Evolutionary conservation across 2,329 filamentous ascomycete species (phyloP).

Genomic region (Beauveria sp.): DNA sequence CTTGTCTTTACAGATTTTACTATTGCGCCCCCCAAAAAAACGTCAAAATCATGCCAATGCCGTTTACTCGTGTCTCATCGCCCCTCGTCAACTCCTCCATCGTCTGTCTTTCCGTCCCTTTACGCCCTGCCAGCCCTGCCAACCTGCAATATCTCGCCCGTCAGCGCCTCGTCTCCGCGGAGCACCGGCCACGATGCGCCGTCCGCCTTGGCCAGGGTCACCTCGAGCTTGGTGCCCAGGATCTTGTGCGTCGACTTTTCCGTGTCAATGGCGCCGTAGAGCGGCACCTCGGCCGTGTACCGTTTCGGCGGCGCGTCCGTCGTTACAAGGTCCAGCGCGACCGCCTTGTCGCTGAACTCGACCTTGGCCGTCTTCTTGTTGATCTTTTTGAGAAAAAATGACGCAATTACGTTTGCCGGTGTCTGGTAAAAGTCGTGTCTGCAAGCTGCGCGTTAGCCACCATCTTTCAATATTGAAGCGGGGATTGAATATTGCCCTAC

Average conservation of each 20-base stretch:
- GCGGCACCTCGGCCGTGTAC: slow-evolving; percentile 63
- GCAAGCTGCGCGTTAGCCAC: not conserved
- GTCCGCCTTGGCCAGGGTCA: slow-evolving; percentile 65
- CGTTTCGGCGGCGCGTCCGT: slow-evolving; percentile 70
- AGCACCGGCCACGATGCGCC: slow-evolving; percentile 79
- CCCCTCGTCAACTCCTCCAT: not conserved
- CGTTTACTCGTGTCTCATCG: not conserved
- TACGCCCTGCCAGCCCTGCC: slow-evolving; percentile 64
- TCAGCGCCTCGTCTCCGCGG: slow-evolving; percentile 62
- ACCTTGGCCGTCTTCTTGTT: slow-evolving; percentile 72
- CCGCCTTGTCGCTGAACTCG: slow-evolving; percentile 52
- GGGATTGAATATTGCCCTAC: slow-evolving; percentile 35
- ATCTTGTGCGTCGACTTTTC: slow-evolving; percentile 72
- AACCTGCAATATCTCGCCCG: slow-evolving; percentile 78
- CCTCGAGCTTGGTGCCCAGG: slow-evolving; percentile 81
- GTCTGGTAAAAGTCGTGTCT: slow-evolving; percentile 92
- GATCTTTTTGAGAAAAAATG: slow-evolving; percentile 96
- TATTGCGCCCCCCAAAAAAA: not conserved
- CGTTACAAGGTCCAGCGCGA: slow-evolving; percentile 79
- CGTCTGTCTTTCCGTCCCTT: not conserved
- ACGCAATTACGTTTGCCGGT: slow-evolving; percentile 72
- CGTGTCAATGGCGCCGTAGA: slow-evolving; percentile 71
- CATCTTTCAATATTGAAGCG: not conserved
- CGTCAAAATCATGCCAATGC: not conserved
- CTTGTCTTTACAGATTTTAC: not conserved